Percentiles rank a stretch among this genome's conserved stretches.
phyloP scores from a whole-genome alignment of 1,139 yeast genomes.

The Saccharomycopsis hybrid region DNA sequence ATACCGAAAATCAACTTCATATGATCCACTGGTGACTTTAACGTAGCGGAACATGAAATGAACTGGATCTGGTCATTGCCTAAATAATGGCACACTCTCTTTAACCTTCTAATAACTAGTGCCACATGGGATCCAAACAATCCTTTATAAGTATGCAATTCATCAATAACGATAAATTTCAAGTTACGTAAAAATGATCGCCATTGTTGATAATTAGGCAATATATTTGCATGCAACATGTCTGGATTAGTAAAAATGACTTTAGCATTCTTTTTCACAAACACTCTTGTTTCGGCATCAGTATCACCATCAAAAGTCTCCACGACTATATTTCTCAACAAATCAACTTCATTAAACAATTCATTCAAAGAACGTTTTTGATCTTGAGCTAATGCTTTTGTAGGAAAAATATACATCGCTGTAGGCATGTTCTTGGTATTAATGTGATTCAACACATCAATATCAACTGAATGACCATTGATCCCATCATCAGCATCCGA shows the following conservation, averaged over 20 bases:
- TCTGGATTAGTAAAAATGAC: slow-evolving; percentile 94
- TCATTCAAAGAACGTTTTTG: slow-evolving; percentile 73
- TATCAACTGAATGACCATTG: background rate
- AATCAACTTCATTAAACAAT: slow-evolving; percentile 43
- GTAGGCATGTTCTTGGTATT: slow-evolving; percentile 40
- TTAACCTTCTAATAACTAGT: slow-evolving; percentile 69
- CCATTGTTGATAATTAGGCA: slow-evolving; percentile 78
- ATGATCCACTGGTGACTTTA: slow-evolving; percentile 63
- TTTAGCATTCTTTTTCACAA: slow-evolving; percentile 56
- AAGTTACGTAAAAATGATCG: slow-evolving; percentile 54
- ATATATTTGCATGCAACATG: slow-evolving; percentile 75
- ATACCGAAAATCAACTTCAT: slow-evolving; percentile 72
- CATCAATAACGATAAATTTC: slow-evolving; percentile 78
- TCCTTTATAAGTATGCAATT: slow-evolving; percentile 84
- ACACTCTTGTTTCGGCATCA: slow-evolving; percentile 43
- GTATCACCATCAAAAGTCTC: slow-evolving; percentile 96
- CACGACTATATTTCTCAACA: slow-evolving; percentile 37
- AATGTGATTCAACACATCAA: background rate
- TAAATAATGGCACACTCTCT: slow-evolving; percentile 49
- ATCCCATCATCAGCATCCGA: background rate
- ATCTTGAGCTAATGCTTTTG: slow-evolving; percentile 96
- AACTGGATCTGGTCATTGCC: slow-evolving; percentile 52
- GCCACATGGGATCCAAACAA: slow-evolving; percentile 91
- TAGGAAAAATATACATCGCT: slow-evolving; percentile 86
- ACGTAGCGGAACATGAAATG: slow-evolving; percentile 91